Evolutionary conservation across 805 yeast species (phyloP), one percentile per base, ranked within the genome.

Genomic region (Millerago galiae): DNA sequence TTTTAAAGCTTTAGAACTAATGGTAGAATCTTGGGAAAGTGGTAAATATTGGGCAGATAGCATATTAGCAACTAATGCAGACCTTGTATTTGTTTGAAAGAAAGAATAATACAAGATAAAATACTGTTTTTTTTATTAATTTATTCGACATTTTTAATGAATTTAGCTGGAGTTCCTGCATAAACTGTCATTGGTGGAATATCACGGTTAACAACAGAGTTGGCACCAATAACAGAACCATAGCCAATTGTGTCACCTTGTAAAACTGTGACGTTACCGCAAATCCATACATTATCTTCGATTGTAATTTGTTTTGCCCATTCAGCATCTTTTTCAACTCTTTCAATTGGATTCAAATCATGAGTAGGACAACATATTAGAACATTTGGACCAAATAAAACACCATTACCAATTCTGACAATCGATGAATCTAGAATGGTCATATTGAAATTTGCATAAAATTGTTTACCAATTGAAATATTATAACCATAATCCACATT

Each of bases 401-500:
- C 81, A 41, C 71, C 52, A 51, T 78, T 70, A 8, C 90, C 90
- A 44, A 83, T 69, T 13, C 62, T 70, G 32, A 83, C 76, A 33
- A 78, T 52, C 0, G 82, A 69, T 49, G 79, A 72, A 58, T 83
- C 89, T 33, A 83, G 62, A 36, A 80, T 60, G 2, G 60, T 54
- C 21, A 60, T 42, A 45, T 75, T 76, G 70, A 75, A 78, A 59
- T 83, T 83, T 29, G 73, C 67, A 54, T 77, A 82, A 57, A 79
- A 75, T 25, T 62, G 57, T 43, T 77, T 71, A 1, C 88, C 90
- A 14, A 80, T 48, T 12, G 55, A 56, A 27, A 73, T 64, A 58
- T 83, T 83, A 57, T 66, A 73, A 0, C 90, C 91, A 53, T 80
- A 82, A 57, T 83, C 90, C 35, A 79, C 74, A 47, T 47, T 64